Conservation (phyloP, 148 eudicot genomes). For the Oxyria digyna region DNA sequence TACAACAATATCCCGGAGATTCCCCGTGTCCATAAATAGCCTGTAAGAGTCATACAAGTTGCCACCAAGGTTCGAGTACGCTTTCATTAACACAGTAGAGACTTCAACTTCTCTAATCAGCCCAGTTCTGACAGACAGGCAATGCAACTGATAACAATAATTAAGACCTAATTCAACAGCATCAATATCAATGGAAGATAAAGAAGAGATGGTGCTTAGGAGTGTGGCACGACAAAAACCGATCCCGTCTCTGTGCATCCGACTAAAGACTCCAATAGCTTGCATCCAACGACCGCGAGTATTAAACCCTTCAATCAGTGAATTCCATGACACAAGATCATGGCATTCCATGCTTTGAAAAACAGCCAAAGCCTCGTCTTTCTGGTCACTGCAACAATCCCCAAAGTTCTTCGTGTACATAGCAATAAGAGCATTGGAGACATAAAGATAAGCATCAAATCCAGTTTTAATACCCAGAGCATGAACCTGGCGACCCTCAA, state of each 20-base stretch:
- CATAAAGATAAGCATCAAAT: slow-evolving; percentile 28
- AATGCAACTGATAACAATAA: slow-evolving; percentile 32
- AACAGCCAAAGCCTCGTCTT: slow-evolving; percentile 34
- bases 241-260: slow-evolving; percentile 26
- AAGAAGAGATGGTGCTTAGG: slow-evolving; percentile 30
- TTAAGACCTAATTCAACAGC: slow-evolving; percentile 12
- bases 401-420: slow-evolving; percentile 31
- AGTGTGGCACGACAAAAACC: slow-evolving; percentile 38
- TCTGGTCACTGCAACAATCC: not conserved
- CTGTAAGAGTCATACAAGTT: slow-evolving; percentile 16
- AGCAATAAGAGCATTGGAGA: slow-evolving; percentile 35
- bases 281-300: slow-evolving; percentile 18
- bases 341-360: slow-evolving; percentile 21
- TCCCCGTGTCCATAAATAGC: slow-evolving; percentile 29
- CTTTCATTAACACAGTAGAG: slow-evolving; percentile 30
- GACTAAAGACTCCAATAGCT: slow-evolving; percentile 23
- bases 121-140: slow-evolving; percentile 24
- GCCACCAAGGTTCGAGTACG: slow-evolving; percentile 32
- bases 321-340: slow-evolving; percentile 39
- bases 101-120: slow-evolving; percentile 29
- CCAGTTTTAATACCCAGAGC: slow-evolving; percentile 26
- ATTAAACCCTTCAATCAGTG: slow-evolving; percentile 37
- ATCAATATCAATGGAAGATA: slow-evolving; percentile 11
- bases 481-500: slow-evolving; percentile 40
- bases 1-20: slow-evolving; percentile 30